Percentiles rank a stretch among this genome's conserved stretches.
Evolutionary conservation across 202 grass and related monocot genomes (phyloP).

Genomic region (Carex arenaria): DNA sequence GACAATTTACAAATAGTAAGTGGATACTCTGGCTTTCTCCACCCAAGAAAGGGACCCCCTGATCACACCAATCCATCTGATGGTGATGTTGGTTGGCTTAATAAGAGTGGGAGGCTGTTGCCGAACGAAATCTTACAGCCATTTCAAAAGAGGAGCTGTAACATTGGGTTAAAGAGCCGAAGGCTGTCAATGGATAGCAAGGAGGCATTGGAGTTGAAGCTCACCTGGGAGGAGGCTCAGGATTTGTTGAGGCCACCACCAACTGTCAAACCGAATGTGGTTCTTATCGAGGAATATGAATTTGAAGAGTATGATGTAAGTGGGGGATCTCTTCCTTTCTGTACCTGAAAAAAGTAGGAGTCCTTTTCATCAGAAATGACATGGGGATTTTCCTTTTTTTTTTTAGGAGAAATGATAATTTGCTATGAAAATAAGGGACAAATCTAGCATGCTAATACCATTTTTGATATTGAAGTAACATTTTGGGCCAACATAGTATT

Average conservation of each 20-base stretch:
- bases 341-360: neutral
- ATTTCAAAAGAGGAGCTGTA: constrained; percentile 77
- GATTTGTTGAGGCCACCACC: constrained; percentile 93
- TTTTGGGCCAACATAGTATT: constrained; percentile 10
- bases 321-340: constrained; percentile 6
- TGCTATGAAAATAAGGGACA: neutral
- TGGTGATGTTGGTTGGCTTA: constrained; percentile 53
- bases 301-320: constrained; percentile 99
- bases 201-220: constrained; percentile 84
- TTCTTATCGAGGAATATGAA: constrained; percentile 92
- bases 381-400: neutral
- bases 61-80: constrained; percentile 62
- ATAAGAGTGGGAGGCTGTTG: constrained; percentile 43
- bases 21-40: constrained; percentile 84
- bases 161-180: constrained; percentile 82
- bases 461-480: neutral
- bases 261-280: constrained; percentile 68
- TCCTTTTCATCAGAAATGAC: neutral
- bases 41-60: constrained; percentile 56
- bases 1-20: constrained; percentile 71
- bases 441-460: neutral
- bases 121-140: constrained; percentile 63
- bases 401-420: neutral
- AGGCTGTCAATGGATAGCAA: constrained; percentile 78
- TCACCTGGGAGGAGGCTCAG: constrained; percentile 95